Conservation (phyloP, 1,284 basidiomycete species). For the Naganishia sp. region DNA sequence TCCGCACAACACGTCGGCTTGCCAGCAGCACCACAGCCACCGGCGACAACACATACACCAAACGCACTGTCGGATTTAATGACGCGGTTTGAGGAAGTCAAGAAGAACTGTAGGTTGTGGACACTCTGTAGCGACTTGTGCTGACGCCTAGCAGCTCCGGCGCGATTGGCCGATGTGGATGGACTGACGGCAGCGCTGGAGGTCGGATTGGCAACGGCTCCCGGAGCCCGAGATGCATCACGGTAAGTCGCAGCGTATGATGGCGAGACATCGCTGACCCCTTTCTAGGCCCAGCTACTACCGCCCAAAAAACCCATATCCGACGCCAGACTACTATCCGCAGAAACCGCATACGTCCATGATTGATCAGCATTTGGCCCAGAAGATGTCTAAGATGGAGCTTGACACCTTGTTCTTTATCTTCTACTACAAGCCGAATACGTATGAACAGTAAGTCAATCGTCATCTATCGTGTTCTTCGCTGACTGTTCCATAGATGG, state of each 20-base stretch:
- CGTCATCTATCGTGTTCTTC: not conserved
- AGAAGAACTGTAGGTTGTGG: constrained; percentile 76
- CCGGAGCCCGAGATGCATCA: constrained; percentile 90
- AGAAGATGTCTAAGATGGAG: constrained; percentile 88
- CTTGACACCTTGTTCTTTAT: constrained; percentile 98
- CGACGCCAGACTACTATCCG: constrained; percentile 92
- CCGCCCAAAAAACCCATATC: constrained; percentile 87
- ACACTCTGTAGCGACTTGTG: too few relatives aligned
- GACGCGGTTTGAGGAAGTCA: constrained; percentile 90
- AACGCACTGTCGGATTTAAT: constrained; percentile 86
- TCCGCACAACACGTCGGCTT: not conserved
- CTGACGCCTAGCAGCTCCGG: constrained; percentile 62
- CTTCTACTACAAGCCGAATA: constrained; percentile 96
- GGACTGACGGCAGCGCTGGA: constrained; percentile 91
- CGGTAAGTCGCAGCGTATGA: constrained; percentile 62
- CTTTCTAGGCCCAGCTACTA: constrained; percentile 85
- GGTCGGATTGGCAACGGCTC: constrained; percentile 80
- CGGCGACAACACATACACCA: constrained; percentile 37
- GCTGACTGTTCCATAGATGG: constrained; percentile 62
- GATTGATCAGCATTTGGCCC: constrained; percentile 64
- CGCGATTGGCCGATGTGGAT: constrained; percentile 80
- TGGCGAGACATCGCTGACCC: not conserved
- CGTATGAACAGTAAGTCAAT: constrained; percentile 83
- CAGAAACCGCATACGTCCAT: constrained; percentile 80
- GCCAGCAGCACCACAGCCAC: constrained; percentile 39